Evolutionary conservation across 108 stramenopile species (phyloP).

Genomic region (Fragilaria crotonensis): DNA sequence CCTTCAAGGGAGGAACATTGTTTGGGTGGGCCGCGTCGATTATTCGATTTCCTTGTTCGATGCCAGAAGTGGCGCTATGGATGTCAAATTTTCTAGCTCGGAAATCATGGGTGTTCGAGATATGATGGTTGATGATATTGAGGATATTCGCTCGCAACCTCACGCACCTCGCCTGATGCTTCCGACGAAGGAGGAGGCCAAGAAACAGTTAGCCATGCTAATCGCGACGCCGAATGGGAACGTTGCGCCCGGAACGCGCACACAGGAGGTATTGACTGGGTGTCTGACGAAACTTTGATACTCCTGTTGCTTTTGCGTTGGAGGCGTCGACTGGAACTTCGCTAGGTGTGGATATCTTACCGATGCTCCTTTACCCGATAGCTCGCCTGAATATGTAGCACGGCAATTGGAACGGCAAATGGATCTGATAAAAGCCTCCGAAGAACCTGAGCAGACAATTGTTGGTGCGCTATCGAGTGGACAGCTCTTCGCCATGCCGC

Average conservation of each 20-base stretch:
- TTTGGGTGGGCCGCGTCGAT: conserved; percentile 86
- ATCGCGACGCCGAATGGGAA: conserved; percentile 73
- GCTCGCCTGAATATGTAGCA: conserved; percentile 28
- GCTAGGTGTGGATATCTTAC: conserved; percentile 60
- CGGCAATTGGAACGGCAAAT: conserved; percentile 42
- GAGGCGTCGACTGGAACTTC: conserved; percentile 46
- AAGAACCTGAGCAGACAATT: conserved; percentile 28
- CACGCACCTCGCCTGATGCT: conserved; percentile 8
- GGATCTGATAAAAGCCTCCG: conserved; percentile 1
- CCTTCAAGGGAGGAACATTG: conserved; percentile 45
- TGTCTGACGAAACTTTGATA: conserved; percentile 56
- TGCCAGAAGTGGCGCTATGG: conserved; percentile 49
- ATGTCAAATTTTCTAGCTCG: conserved; percentile 62
- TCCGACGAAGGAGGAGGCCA: neutral
- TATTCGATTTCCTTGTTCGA: conserved; percentile 67
- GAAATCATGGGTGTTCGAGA: conserved; percentile 64
- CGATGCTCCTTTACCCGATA: conserved; percentile 52
- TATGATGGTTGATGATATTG: conserved; percentile 28
- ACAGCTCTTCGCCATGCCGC: conserved; percentile 69
- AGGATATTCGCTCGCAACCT: neutral
- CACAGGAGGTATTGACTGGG: conserved; percentile 45
- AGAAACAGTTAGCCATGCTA: conserved; percentile 29
- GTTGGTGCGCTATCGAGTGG: conserved; percentile 61
- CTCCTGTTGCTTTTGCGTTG: conserved; percentile 68
- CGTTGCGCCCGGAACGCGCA: conserved; percentile 38